phyloP scores from a whole-genome alignment of 2,329 filamentous ascomycete genomes.

The Fusarium bulbicola region DNA sequence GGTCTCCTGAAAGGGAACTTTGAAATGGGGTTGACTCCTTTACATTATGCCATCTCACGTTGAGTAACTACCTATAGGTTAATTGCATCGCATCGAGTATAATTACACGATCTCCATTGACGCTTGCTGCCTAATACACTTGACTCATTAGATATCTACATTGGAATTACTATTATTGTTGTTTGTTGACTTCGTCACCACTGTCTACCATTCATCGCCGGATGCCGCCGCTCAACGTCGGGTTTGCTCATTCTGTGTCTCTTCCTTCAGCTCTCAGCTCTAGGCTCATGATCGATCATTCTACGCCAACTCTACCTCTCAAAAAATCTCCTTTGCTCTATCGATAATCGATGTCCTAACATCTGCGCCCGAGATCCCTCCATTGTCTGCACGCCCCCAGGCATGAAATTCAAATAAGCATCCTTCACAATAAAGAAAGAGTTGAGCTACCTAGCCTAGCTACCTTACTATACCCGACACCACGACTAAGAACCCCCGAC shows the following conservation, averaged over 20 bases:
- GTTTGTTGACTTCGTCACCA: conserved; percentile 1
- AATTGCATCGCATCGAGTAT: not conserved
- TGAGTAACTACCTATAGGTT: not conserved
- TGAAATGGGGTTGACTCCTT: not conserved
- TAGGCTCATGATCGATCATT: not conserved
- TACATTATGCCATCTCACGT: not conserved
- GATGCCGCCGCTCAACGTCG: conserved; percentile 20
- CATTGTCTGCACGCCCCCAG: conserved; percentile 8
- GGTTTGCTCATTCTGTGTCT: conserved; percentile 11
- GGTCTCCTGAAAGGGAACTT: not conserved
- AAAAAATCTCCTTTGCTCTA: not conserved
- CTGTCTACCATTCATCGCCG: conserved; percentile 2
- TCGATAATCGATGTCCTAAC: not conserved
- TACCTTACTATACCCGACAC: conserved; percentile 8
- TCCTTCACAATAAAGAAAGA: not conserved
- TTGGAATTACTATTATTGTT: not conserved
- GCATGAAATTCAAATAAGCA: conserved; percentile 5
- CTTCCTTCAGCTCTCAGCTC: not conserved
- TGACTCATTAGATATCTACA: conserved; percentile 2
- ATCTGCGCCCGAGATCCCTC: not conserved
- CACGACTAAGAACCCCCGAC: conserved; percentile 21
- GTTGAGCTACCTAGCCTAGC: not conserved
- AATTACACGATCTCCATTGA: not conserved
- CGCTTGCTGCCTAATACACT: conserved; percentile 2
- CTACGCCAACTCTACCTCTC: not conserved